phyloP scores from a whole-genome alignment of 768 basidiomycete genomes.

The Mycena galericulata region DNA sequence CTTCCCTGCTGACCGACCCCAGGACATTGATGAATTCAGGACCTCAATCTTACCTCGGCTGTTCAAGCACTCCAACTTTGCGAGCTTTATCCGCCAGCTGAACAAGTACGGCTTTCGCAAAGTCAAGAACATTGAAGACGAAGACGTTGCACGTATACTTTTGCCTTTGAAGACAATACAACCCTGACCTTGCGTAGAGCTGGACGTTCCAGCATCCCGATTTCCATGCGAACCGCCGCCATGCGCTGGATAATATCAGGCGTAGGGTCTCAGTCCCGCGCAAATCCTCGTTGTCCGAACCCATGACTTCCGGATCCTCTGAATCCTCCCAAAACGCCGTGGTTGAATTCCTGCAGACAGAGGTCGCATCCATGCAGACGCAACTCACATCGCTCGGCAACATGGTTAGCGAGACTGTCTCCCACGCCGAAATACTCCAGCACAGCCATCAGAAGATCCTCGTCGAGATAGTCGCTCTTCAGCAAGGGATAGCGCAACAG shows the following conservation, averaged over 20 bases:
- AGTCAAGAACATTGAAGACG: slow-evolving; percentile 78
- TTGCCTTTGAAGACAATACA: too few species aligned
- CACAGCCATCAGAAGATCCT: slow-evolving; percentile 75
- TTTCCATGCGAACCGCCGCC: slow-evolving; percentile 64
- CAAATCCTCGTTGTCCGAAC: slow-evolving; percentile 31
- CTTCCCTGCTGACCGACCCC: not conserved
- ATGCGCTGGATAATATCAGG: slow-evolving; percentile 68
- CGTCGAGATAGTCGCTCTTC: slow-evolving; percentile 77
- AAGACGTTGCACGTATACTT: too few species aligned
- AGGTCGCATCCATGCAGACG: slow-evolving; percentile 44
- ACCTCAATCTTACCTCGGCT: slow-evolving; percentile 88
- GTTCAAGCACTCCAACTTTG: slow-evolving; percentile 96
- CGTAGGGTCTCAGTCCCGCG: slow-evolving; percentile 48
- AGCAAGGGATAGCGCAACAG: slow-evolving; percentile 83
- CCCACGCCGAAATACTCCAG: slow-evolving; percentile 68
- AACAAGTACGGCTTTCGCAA: slow-evolving; percentile 99
- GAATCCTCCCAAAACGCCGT: too few species aligned
- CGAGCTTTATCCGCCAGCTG: slow-evolving; percentile 89
- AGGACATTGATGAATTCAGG: slow-evolving; percentile 95
- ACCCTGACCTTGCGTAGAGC: slow-evolving; percentile 53
- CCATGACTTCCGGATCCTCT: slow-evolving; percentile 36
- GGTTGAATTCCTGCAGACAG: slow-evolving; percentile 46
- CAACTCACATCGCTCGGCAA: slow-evolving; percentile 59
- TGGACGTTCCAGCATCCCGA: slow-evolving; percentile 72
- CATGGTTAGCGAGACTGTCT: slow-evolving; percentile 61